Base-by-base conservation (phyloP, 768 basidiomycete species). In the Calvatia gigantea region DNA sequence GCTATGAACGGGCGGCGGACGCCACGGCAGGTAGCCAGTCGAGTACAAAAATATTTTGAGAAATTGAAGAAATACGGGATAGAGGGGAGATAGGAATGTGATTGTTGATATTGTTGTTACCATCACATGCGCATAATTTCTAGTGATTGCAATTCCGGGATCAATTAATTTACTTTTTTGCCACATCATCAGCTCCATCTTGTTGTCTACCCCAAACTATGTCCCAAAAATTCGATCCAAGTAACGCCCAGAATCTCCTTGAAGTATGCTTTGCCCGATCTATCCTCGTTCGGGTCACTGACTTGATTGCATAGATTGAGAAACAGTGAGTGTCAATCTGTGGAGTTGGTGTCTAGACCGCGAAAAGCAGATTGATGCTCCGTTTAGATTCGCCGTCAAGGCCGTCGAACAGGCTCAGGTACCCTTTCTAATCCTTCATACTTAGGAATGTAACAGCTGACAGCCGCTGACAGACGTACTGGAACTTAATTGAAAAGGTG, bases 371-470 rank as follows among this genome's bases (percentile, higher is more conserved):
- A 49, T 44, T 48, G 31, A 49, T 53, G 21, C 27, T 49, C 38
- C 56, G 28, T 28, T 23, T 49, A 89, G 87, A 65, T 94, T 94
- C 67, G 92, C 92, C 23, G 96, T 99, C 54, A 92, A 88, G 69
- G 92, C 94, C 11, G 94, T 98, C 49, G 95, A 99, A 68, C 94
- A 98, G 61, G 92, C 95, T 42, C 92, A 96, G 79, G 94, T 91
- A 49, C 58, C 28, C n/a, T 23, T 14, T n/a, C 19, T 47, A 19
- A 12, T 27, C 12, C 31, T 39, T 54, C 41, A 27, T 51, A 38
- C 19, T n/a, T 31, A 15, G 11, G 28, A 28, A 27, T 19, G n/a
- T n/a, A 28, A 11, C 27, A 25, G 32, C 45, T 54, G 19, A 45
- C 49, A 23, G 33, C 54, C 21, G n/a, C 42, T 44, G 44, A 21